phyloP scores from a whole-genome alignment of 2,329 filamentous ascomycete genomes.

The Purpureocillium takamizusanense region DNA sequence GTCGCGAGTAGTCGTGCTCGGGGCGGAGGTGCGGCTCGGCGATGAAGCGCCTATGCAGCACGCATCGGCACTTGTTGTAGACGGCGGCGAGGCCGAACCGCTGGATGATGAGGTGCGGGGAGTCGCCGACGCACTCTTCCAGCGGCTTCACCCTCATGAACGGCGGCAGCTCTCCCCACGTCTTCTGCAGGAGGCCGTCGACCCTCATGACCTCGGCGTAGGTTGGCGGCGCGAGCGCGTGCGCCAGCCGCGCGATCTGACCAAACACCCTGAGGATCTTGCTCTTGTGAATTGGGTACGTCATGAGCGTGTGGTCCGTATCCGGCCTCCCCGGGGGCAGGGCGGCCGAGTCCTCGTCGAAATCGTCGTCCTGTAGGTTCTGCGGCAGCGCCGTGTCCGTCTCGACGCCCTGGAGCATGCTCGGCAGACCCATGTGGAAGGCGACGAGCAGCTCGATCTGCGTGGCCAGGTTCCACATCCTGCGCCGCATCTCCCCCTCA shows the following conservation, averaged over 20 bases:
- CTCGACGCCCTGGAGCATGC: conserved; percentile 55
- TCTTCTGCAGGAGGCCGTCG: conserved; percentile 34
- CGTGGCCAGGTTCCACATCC: conserved; percentile 42
- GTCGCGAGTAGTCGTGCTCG: conserved; percentile 44
- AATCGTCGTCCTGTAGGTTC: conserved; percentile 59
- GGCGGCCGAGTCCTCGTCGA: conserved; percentile 42
- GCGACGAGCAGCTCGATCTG: conserved; percentile 57
- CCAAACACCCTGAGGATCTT: conserved; percentile 37
- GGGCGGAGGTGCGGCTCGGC: conserved; percentile 28
- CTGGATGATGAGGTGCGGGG: conserved; percentile 38
- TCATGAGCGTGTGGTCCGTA: conserved; percentile 50
- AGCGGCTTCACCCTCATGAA: conserved; percentile 40
- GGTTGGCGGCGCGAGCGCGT: conserved; percentile 35
- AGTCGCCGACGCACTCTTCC: conserved; percentile 39
- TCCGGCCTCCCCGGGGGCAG: conserved; percentile 48
- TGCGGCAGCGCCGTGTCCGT: conserved; percentile 52
- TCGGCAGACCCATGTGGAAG: conserved; percentile 59
- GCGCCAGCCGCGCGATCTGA: conserved; percentile 39
- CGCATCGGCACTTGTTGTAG: conserved; percentile 46
- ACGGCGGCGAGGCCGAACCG: conserved; percentile 42
- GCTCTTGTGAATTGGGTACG: conserved; percentile 45
- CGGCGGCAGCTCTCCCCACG: conserved; percentile 34
- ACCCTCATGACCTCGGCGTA: conserved; percentile 41
- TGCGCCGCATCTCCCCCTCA: conserved; percentile 44
- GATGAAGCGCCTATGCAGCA: conserved; percentile 46